Conservation (phyloP, 148 eudicot species). For the Rhododendron molle region DNA sequence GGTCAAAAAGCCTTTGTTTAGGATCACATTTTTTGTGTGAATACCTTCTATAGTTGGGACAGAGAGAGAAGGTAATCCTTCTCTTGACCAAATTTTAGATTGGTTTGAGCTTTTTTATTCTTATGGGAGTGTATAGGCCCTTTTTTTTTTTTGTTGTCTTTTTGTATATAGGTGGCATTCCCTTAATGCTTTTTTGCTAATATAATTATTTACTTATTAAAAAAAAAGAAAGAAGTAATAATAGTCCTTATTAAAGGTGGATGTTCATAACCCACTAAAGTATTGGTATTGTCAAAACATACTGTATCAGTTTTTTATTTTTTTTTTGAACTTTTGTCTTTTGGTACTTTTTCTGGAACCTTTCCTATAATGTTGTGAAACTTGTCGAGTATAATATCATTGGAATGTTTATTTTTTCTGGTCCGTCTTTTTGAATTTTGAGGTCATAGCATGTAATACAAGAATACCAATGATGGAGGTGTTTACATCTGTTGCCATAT, state of each 20-base stretch:
- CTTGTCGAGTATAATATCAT: background rate
- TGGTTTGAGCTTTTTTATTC: background rate
- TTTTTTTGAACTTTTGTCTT: background rate
- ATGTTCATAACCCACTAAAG: background rate
- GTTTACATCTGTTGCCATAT: background rate
- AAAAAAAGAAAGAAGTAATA: no score
- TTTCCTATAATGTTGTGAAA: background rate
- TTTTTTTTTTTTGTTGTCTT: background rate
- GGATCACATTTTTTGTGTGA: background rate
- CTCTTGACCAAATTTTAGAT: background rate
- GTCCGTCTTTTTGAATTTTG: background rate
- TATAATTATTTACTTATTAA: no score
- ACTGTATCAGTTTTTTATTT: background rate
- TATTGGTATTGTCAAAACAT: background rate
- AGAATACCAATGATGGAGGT: background rate
- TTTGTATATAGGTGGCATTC: background rate
- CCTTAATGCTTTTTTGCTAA: background rate
- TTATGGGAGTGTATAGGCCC: background rate
- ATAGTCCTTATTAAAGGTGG: background rate
- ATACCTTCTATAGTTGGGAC: background rate
- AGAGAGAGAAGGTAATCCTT: background rate
- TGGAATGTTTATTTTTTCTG: background rate
- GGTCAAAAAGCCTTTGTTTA: background rate
- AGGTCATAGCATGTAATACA: background rate
- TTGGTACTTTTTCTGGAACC: background rate